A percentile compares a stretch with the other conserved stretches of the same genome.
Conservation (phyloP, 805 yeast species). For the Saccharomycopsis olivae region DNA sequence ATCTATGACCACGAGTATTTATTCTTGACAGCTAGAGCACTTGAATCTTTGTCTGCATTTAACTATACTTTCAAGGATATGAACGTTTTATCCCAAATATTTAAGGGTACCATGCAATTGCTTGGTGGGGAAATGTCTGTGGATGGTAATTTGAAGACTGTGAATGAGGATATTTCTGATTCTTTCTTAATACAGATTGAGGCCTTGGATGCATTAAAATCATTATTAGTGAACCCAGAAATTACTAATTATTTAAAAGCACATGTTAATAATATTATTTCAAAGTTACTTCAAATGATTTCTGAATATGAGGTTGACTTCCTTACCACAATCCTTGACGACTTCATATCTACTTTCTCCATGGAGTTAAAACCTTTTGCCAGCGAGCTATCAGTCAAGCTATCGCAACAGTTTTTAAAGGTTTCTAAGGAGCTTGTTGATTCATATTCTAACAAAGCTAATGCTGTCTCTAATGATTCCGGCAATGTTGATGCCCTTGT, state of each 20-base stretch:
- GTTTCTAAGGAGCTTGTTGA: constrained; percentile 49
- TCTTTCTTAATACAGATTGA: constrained; percentile 70
- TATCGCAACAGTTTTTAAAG: constrained; percentile 51
- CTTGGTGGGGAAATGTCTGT: constrained; percentile 1
- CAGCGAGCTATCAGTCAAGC: constrained; percentile 44
- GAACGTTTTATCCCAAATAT: constrained; percentile 30
- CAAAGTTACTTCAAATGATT: constrained; percentile 62
- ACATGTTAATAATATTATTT: constrained; percentile 75
- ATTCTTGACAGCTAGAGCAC: constrained; percentile 63
- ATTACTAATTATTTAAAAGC: constrained; percentile 61
- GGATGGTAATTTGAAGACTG: too few species aligned
- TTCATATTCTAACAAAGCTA: constrained; percentile 26
- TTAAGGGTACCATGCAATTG: constrained; percentile 27
- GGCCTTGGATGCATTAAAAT: constrained; percentile 80
- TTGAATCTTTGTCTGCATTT: constrained; percentile 43
- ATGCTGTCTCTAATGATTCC: constrained; percentile 28
- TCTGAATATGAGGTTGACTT: constrained; percentile 79
- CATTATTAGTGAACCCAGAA: constrained; percentile 55
- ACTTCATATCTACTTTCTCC: constrained; percentile 81
- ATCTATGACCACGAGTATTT: constrained; percentile 41
- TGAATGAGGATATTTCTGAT: constrained; percentile 34
- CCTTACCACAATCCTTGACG: constrained; percentile 86
- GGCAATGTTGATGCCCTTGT: constrained; percentile 20
- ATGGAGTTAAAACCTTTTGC: constrained; percentile 87
- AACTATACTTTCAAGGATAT: constrained; percentile 27